Evolutionary conservation across 257 asterid genomes (phyloP).

Genomic region (Nicotiana tomentosiformis): DNA sequence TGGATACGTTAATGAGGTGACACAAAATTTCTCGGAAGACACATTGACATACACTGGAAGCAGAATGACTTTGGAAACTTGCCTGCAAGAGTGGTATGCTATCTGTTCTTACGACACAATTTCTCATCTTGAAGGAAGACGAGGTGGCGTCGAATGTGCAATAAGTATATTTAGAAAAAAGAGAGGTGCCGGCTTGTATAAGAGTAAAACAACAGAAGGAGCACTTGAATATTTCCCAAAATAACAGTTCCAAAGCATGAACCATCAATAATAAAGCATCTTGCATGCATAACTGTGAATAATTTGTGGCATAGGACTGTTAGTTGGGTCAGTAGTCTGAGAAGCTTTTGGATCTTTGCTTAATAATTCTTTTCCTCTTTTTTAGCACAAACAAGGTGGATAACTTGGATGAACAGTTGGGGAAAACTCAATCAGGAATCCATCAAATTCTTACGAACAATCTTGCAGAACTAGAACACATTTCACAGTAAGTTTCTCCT

Average conservation of each 20-base stretch:
- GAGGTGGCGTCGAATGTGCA: background rate
- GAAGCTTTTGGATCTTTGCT: background rate
- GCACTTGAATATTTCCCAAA: background rate
- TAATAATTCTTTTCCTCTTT: background rate
- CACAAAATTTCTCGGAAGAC: conserved; percentile 38
- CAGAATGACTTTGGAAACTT: conserved; percentile 44
- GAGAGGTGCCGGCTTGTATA: background rate
- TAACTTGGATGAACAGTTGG: conserved; percentile 42
- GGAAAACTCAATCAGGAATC: conserved; percentile 32
- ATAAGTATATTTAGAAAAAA: background rate
- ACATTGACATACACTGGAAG: conserved; percentile 45
- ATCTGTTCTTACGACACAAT: background rate
- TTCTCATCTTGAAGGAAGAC: background rate
- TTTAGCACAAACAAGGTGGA: conserved; percentile 46
- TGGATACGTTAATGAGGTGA: conserved; percentile 47
- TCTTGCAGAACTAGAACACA: conserved; percentile 35
- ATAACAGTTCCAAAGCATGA: background rate
- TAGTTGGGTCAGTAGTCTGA: background rate
- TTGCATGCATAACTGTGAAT: background rate
- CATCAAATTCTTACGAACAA: conserved; percentile 27
- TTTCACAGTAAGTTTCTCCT: conserved; percentile 37
- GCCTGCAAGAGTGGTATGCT: conserved; percentile 58
- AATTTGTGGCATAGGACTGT: background rate
- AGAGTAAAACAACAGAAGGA: background rate
- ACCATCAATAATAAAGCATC: background rate